Base-by-base conservation (phyloP, 768 basidiomycete species). In the Tylopilus subfusipes region DNA sequence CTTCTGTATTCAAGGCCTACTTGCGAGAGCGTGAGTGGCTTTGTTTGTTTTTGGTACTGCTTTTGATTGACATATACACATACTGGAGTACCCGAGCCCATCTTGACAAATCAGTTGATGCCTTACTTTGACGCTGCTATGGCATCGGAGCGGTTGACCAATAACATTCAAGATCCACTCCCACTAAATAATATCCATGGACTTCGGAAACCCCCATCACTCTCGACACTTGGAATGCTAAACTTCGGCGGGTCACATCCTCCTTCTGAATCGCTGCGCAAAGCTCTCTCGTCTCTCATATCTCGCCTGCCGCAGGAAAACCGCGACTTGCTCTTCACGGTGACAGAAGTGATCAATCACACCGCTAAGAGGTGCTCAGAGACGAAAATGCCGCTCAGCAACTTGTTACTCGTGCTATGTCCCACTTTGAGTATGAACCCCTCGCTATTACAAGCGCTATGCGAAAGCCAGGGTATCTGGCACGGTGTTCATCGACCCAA, bases 321-420 rank as follows among this genome's bases (percentile, higher is more conserved):
- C 62, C 81, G 85, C 52, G 93, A 93, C 66, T 76, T 96, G n/a
- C 75, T 95, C 34, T 77, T 82, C 44, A 95, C 92, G 13, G 83
- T 96, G 22, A 80, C 84, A 45, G 85, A 91, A 60, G 76, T 97
- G 34, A 88, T 96, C 59, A 82, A 80, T 42, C 82, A 81, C 40
- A 94, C 92, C 14, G 83, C 90, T 0, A 76, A 74, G 52, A 78
- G 82, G 57, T 78, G 78, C 63, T 79, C 78, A 58, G 81, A 83
- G 62, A 98, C 93, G 33, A 92, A 91, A 73, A 98, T 98, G 94
- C 91, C 93, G 3, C 71, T 97, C 59, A 87, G 87, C 68, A 97
- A 97, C 64, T 70, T 98, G 61, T 74, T 95, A 45, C 74, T 95
- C 31, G 87, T 96, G 47, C 85, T 98, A 66, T 93, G 90, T 57